Base-by-base conservation (phyloP, 1,139 yeast genomes). In the Blastobotrys malaysiensis region DNA sequence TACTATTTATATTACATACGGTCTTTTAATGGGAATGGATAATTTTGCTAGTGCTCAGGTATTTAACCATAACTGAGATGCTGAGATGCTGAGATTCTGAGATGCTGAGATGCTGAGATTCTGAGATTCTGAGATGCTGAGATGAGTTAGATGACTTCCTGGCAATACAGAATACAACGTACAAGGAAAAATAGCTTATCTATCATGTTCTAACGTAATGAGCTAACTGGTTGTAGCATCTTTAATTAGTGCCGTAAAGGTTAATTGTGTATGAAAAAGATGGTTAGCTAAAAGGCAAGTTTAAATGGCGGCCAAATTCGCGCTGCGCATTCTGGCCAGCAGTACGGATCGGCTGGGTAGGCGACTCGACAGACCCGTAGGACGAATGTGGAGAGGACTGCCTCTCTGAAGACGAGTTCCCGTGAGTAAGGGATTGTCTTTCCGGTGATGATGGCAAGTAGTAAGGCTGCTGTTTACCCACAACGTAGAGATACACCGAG, bases 301-400 rank as follows among this genome's bases (percentile, higher is more conserved):
- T 60, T 27, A 66, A 54, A 55, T 64, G 68, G 24, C 63, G 58
- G 19, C 68, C 69, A 57, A 53, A 65, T 48, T 66, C 67, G 1
- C 70, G 58, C n/a, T 61, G 62, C 21, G 62, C 65, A 19, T 61
- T 59, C 11, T 63, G 63, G 3, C 54, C 58, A 9, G 69, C 56
- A 9, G 70, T 58, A 3, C 61, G 59, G 36, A 66, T 65, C 1
- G 70, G 70, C 26, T 46, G 36, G 11, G 52, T 31, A 1, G 53
- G 31, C 1, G 39, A 31, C 16, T 11, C 16, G 16, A 7, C 36
- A 6, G 36, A 26, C 13, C 36, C 36, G 36, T 26, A 26, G 36
- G 3, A 26, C 36, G 36, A 26, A 3, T 26, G 13, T 3, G 36
- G 9, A 7, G 9, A 13, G 9, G 36, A 26, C 36, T 26, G n/a